Evolutionary conservation across 2,329 filamentous ascomycete genomes (phyloP), one percentile per base, ranked within the genome.

Genomic region (Plectosphaerella cucumerina): DNA sequence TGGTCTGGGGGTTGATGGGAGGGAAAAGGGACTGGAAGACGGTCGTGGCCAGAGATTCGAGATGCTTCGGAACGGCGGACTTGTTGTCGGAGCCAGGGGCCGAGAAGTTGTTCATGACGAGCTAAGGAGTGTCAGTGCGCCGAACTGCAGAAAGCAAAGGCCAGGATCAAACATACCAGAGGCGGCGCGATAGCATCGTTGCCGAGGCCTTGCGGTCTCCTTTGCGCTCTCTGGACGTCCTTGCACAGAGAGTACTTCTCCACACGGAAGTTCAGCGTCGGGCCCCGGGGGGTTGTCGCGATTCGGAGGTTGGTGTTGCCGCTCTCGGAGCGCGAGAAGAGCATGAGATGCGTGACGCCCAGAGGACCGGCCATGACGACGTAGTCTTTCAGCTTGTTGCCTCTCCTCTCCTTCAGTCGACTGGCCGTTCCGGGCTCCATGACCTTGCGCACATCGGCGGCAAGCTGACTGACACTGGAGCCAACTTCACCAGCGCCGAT

Each of bases 71-170:
- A n/a, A 96, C 85, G 55, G 87, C 84, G 20, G 84, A 81, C 51
- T 78, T 80, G 26, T 81, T 70, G 51, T 84, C 80, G 43, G 78
- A 64, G 31, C 73, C 76, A 23, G 87, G 80, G 4, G 85, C 86
- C 37, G 82, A 82, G 69, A 99, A 96, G 69, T 96, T 97, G 74
- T 99, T 99, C 94, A 99, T 97, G 58, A 99, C 94, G 43, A 99
- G 81, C 82, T 87, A 54, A 3, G 47, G 26, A 31, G 6, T 49
- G 58, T 71, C 62, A 71, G 60, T 53, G 46, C 6, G 33, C 23
- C 51, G 34, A 54, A 26, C n/a, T 22, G 35, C 23, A 17, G 15
- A n/a, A 6, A 22, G n/a, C 15, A 26, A 6, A 20, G 37, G 50
- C 50, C 47, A 11, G 33, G n/a, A 9, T 15, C 11, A 23, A 48